phyloP scores from a whole-genome alignment of 1,284 basidiomycete species.

The Tylopilus orsonianus region DNA sequence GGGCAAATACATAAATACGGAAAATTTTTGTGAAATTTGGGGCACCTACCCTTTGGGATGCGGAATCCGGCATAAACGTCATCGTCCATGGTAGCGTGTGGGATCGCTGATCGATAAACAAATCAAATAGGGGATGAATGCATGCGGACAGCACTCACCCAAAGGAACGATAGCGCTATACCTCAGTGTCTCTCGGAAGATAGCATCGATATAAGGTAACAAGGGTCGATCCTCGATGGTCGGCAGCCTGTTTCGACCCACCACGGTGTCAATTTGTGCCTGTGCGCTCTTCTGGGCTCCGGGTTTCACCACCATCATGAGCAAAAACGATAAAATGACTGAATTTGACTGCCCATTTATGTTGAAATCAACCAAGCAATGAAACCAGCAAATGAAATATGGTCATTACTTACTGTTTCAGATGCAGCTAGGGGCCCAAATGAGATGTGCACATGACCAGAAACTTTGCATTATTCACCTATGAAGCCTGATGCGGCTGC shows the following conservation, averaged over 20 bases:
- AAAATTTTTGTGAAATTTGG: background rate
- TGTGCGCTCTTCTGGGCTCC: constrained; percentile 11
- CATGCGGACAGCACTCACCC: background rate
- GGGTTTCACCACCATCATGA: constrained; percentile 14
- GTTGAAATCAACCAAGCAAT: background rate
- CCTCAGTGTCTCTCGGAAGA: constrained; percentile 17
- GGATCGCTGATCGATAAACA: constrained; percentile 15
- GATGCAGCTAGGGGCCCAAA: constrained; percentile 15
- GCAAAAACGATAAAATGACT: constrained; percentile 25
- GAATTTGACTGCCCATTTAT: constrained; percentile 18
- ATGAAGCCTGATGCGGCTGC: constrained; percentile 25
- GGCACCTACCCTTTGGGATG: constrained; percentile 23
- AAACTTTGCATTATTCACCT: constrained; percentile 7
- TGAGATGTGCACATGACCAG: background rate
- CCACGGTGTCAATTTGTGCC: constrained; percentile 16
- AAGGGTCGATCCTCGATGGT: constrained; percentile 8
- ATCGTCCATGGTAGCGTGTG: constrained; percentile 21
- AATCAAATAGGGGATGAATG: background rate
- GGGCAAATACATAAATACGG: background rate
- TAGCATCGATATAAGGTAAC: constrained; percentile 17
- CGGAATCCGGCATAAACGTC: constrained; percentile 25
- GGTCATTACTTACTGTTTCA: constrained; percentile 20
- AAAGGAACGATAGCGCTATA: constrained; percentile 8
- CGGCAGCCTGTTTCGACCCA: constrained; percentile 10
- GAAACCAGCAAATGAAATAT: no score